Conservation (phyloP, 164 flowering plant genomes). For the Echeveria elegans region DNA sequence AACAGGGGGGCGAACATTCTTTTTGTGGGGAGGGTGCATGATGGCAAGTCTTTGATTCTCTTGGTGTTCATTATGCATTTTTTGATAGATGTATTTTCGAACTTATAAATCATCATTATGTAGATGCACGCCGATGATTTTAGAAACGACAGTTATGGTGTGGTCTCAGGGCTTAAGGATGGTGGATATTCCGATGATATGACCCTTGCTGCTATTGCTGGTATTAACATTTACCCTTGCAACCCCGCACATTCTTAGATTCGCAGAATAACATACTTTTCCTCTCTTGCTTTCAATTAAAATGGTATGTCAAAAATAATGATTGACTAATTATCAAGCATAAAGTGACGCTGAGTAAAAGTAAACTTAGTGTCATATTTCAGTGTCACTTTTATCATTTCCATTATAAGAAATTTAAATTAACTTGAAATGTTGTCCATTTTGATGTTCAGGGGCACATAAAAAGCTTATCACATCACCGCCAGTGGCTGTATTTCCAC, state of each 20-base stretch:
- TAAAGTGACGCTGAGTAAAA: neutral
- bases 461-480: constrained; percentile 89
- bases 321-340: neutral
- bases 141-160: constrained; percentile 63
- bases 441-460: constrained; percentile 51
- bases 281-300: neutral
- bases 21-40: constrained; percentile 99
- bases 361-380: neutral
- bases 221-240: constrained; percentile 21
- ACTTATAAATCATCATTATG: constrained; percentile 14
- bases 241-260: neutral
- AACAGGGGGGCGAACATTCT: constrained; percentile 94
- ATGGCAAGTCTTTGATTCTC: constrained; percentile 50
- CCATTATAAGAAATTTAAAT: neutral
- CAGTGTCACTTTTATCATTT: neutral
- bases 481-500: constrained; percentile 95
- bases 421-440: neutral
- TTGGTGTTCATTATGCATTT: constrained; percentile 4
- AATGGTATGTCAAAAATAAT: neutral
- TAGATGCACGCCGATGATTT: constrained; percentile 99
- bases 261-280: neutral
- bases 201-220: constrained; percentile 95
- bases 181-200: constrained; percentile 99
- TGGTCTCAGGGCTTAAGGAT: constrained; percentile 67
- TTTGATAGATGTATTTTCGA: neutral